Evolutionary conservation across 768 basidiomycete genomes (phyloP).

Genomic region (Boletus reticulatus): DNA sequence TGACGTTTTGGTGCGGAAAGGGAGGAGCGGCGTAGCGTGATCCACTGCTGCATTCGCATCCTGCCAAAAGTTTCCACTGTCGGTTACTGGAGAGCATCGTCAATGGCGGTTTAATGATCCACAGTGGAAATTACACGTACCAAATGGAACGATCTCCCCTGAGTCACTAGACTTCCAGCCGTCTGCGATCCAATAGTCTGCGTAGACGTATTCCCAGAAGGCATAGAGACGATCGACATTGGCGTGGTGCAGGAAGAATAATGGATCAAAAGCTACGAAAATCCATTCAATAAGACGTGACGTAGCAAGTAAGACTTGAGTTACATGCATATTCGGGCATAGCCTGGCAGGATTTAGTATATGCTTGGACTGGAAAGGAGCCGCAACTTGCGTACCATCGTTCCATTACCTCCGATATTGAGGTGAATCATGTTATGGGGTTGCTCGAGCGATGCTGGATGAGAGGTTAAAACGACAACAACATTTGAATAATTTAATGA

Average conservation of each 20-base stretch:
- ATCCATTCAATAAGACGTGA: background rate
- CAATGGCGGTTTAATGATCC: background rate
- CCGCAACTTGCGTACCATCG: constrained; percentile 9
- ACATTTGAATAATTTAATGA: background rate
- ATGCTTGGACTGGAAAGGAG: background rate
- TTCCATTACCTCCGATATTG: constrained; percentile 14
- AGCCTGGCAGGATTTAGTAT: constrained; percentile 4
- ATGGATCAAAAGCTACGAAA: constrained; percentile 12
- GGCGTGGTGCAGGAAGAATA: constrained; percentile 16
- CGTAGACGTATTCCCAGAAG: constrained; percentile 21
- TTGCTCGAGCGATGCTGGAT: constrained; percentile 17
- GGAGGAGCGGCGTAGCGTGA: background rate
- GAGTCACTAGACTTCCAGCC: constrained; percentile 9
- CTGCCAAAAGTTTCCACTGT: background rate
- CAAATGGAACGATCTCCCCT: background rate
- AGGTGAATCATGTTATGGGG: constrained; percentile 20
- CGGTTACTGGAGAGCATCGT: background rate
- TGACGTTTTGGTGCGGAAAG: constrained; percentile 6
- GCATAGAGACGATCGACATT: constrained; percentile 18
- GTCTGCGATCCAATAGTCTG: constrained; percentile 10
- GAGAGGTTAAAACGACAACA: background rate
- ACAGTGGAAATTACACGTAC: background rate
- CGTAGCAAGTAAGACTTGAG: background rate
- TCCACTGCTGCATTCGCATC: background rate
- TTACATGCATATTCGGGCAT: constrained; percentile 17